Base-by-base conservation (phyloP, 306 rosid genomes). In the Fragaria ananassa region DNA sequence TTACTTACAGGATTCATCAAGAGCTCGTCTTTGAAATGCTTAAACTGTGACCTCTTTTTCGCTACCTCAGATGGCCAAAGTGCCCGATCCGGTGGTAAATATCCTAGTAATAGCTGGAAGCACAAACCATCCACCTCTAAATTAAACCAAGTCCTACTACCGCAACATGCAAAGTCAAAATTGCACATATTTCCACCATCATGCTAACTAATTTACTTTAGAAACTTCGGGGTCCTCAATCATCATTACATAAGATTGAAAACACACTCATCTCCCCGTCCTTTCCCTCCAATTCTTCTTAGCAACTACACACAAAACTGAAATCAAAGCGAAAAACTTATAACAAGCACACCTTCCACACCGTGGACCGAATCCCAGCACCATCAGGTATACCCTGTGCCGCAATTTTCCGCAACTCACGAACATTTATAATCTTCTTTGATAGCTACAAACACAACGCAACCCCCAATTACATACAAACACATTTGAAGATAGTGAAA, bases 1-100 rank as follows among this genome's bases (percentile, higher is more conserved):
- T 80, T 83, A 87, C 99, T 84, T 91, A 96, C 99, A 78, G 99
- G 99, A 87, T 96, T 96, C 99, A 91, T 88, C 83, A 96, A 83
- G 79, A 92, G 89, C 21, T 96, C 99, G 17, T 91, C 97, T 76
- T 91, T 96, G 79, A 96, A 96, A 78, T 92, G 96, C 70, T 91
- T 92, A 82, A 91, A 96, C 79, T 96, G 98, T 10, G 91, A 87
- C 91, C 99, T 85, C 87, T 93, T 92, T 82, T 96, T 96, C 8
- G 90, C 90, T 73, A 96, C 77, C 84, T 96, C 99, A 61, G 97
- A 75, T 2, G 89, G 57, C 99, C 98, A 96, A 78, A 92, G 92
- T 49, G 87, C 87, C 37, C 91, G 93, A 85, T 96, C 97, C 17
- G 83, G 88, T 1, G 91, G 98, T 80, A 96, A 88, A 89, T 92